Base-by-base conservation (phyloP, 2,329 filamentous ascomycete genomes). In the Ampelomyces quisqualis region DNA sequence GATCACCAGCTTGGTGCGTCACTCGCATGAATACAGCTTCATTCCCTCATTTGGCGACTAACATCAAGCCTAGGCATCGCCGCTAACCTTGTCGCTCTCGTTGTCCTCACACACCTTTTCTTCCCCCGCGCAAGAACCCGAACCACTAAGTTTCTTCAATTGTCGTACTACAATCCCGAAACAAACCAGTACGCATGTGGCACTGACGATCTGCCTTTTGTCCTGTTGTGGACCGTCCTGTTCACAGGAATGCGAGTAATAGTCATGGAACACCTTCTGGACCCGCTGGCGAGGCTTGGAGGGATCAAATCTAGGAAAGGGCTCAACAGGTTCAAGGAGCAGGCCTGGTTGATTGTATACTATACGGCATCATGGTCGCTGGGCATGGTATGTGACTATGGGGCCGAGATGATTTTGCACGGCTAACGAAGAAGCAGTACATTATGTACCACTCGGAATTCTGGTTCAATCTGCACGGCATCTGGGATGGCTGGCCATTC, bases 291-390 rank as follows among this genome's bases (percentile, higher is more conserved):
- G 29, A 82, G 80, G 50, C 72, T 76, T 33, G 77, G 79, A 49
- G 91, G 91, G 23, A 80, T 96, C 57, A 77, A 78, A 56, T 87
- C 85, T 62, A 77, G 76, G 64, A 96, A 95, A 73, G 81, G 82
- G 32, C 74, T 85, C 45, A 81, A 88, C 34, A 81, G 93, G 43
- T 95, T 97, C 71, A 89, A 89, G 48, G 93, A 98, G 73, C 93
- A 98, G 72, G 88, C 85, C 32, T 97, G 91, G 88, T 76, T 95
- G 63, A 73, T 94, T 41, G 69, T 93, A 30, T 97, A 96, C 72
- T 91, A 91, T 68, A 73, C 73, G 31, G 73, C 84, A 40, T 91
- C 90, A 65, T 97, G 89, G 86, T 77, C 82, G 9, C 73, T 91
- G 47, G 93, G 93, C 55, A 78, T 94, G 76, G 88, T 95, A 76